Evolutionary conservation across 345 rosid species (phyloP), one percentile per base, ranked within the genome.

Genomic region (Eutrema yunnanense): DNA sequence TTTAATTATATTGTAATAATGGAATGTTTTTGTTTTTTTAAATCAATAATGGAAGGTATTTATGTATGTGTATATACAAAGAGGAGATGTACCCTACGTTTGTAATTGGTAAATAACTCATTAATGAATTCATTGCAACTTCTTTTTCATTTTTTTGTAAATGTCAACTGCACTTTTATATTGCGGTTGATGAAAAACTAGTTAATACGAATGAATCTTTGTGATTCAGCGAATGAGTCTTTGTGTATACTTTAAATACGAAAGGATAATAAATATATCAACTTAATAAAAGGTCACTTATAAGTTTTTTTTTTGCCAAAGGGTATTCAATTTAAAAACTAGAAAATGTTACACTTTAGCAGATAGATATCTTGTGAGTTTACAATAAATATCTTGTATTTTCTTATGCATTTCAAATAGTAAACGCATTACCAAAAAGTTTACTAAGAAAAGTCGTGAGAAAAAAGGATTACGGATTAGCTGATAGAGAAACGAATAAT

Each of bases 81-180:
- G 66, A 38, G 10, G 30, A 65, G 61, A 34, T 74, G 54, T 66
- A 67, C 73, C 68, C 7, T 67, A 67, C 62, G 78, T 67, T 32
- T 74, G 54, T 30, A 73, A 47, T 56, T 57, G 29, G 34, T 65
- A 19, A n/a, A n/a, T n/a, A n/a, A n/a, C n/a, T n/a, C n/a, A 53
- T 34, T 13, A 56, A 32, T 22, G 30, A 29, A 19, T 65, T 11
- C 16, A 50, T 41, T 46, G 3, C 53, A 22, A 49, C 46, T 66
- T 47, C 58, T 64, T 41, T 48, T 42, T 16, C 37, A 13, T 74
- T 49, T 74, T 63, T 58, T 52, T 43, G 30, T 11, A 57, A 38
- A 56, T 73, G 68, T 74, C 68, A 67, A 67, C 73, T n/a, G 44
- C 14, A 14, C 11, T 63, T 54, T 34, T 44, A 43, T 52, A 53